A percentile compares a stretch with the other conserved stretches of the same genome.
phyloP scores from a whole-genome alignment of 768 basidiomycete genomes.

The Bullera alba region DNA sequence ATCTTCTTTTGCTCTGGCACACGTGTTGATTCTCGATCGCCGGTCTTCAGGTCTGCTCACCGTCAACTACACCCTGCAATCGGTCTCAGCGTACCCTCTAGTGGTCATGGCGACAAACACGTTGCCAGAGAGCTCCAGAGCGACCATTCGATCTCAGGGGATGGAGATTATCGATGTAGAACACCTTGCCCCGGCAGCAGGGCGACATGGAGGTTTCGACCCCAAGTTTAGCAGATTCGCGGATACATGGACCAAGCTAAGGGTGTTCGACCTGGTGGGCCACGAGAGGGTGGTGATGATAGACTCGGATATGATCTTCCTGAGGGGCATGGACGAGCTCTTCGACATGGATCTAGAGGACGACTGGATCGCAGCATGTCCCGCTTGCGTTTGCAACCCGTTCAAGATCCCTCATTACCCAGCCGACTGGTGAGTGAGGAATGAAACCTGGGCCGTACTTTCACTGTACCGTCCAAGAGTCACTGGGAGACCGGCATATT shows the following conservation, averaged over 20 bases:
- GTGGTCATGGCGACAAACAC: slow-evolving; percentile 67
- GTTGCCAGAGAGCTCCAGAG: slow-evolving; percentile 53
- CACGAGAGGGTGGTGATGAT: slow-evolving; percentile 43
- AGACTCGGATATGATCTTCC: slow-evolving; percentile 44
- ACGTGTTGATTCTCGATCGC: background rate
- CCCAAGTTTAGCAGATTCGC: slow-evolving; percentile 51
- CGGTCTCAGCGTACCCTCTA: slow-evolving; percentile 64
- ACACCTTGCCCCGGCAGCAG: slow-evolving; percentile 24
- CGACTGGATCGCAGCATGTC: slow-evolving; percentile 77
- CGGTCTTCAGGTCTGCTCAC: slow-evolving; percentile 56
- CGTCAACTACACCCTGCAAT: slow-evolving; percentile 54
- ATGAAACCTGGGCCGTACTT: background rate
- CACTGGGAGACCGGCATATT: background rate
- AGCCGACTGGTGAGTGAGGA: slow-evolving; percentile 61
- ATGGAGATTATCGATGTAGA: slow-evolving; percentile 48
- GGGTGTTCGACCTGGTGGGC: slow-evolving; percentile 46
- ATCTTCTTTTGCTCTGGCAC: background rate
- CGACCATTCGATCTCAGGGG: slow-evolving; percentile 53
- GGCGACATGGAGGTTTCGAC: slow-evolving; percentile 54
- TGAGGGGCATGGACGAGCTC: slow-evolving; percentile 39
- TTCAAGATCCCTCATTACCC: slow-evolving; percentile 78
- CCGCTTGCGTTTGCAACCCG: slow-evolving; percentile 93
- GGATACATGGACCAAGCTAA: slow-evolving; percentile 62
- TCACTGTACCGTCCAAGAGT: background rate
- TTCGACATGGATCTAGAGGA: slow-evolving; percentile 37